Evolutionary conservation across 805 yeast genomes (phyloP).

Genomic region (Tetrapisispora arboricola): DNA sequence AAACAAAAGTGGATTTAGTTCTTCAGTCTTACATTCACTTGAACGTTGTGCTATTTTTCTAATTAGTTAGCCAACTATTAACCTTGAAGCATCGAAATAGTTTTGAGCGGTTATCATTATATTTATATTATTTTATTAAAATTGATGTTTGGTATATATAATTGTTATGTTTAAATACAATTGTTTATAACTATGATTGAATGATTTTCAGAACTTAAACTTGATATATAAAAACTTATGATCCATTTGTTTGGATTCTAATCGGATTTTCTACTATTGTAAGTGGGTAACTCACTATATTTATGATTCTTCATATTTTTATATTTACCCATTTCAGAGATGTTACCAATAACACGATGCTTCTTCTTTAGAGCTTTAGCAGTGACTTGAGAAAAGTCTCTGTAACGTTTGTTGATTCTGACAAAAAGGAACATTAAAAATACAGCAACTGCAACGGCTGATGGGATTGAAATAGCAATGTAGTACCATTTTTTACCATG

Average conservation of each 20-base stretch:
- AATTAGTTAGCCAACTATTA: no score
- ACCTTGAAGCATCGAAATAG: no score
- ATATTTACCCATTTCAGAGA: constrained; percentile 27
- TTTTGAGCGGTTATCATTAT: no score
- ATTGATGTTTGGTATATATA: neutral
- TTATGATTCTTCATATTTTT: constrained; percentile 28
- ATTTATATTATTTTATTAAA: neutral
- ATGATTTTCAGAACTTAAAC: neutral
- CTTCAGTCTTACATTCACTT: no score
- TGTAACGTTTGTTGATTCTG: constrained; percentile 42
- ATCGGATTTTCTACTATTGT: constrained; percentile 3
- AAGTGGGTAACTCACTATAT: constrained; percentile 33
- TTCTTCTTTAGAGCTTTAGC: constrained; percentile 27
- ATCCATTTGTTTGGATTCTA: neutral
- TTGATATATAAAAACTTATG: neutral
- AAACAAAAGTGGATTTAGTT: constrained; percentile 28
- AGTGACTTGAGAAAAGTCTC: constrained; percentile 41
- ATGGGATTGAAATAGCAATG: constrained; percentile 58
- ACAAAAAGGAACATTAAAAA: constrained; percentile 58
- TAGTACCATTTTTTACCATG: constrained; percentile 44
- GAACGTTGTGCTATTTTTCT: no score
- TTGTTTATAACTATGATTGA: neutral
- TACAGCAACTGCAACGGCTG: constrained; percentile 49
- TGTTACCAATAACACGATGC: constrained; percentile 33
- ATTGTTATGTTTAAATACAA: neutral